phyloP scores from a whole-genome alignment of 768 basidiomycete species.

The Boletus rubroflammeus region DNA sequence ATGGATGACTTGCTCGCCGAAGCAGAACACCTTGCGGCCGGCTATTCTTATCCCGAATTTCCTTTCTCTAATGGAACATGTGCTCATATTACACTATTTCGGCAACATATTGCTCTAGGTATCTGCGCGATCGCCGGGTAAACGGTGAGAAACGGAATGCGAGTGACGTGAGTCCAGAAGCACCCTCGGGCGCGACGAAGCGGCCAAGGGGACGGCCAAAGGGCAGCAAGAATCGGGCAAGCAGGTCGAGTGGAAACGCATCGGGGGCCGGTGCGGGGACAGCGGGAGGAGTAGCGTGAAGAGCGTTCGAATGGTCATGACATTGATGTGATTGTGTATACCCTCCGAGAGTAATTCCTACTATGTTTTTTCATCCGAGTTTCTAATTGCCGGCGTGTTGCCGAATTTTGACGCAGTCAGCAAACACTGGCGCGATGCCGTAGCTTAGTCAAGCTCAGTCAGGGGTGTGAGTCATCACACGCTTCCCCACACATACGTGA shows the following conservation, averaged over 20 bases:
- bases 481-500: no score
- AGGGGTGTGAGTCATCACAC: background rate
- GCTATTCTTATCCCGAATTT: constrained; percentile 2
- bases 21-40: background rate
- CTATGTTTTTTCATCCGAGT: background rate
- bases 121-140: constrained; percentile 59
- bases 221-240: constrained; percentile 58
- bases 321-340: constrained; percentile 4
- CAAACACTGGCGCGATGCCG: constrained; percentile 10
- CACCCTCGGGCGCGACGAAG: constrained; percentile 34
- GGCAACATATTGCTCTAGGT: constrained; percentile 36
- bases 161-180: constrained; percentile 30
- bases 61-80: constrained; percentile 6
- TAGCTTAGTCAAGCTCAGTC: constrained; percentile 13
- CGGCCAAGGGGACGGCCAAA: constrained; percentile 65
- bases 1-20: background rate
- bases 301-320: background rate
- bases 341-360: background rate
- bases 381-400: no score
- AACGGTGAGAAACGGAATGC: constrained; percentile 41
- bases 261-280: constrained; percentile 8
- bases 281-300: constrained; percentile 1
- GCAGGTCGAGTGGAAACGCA: constrained; percentile 17
- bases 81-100: constrained; percentile 11
- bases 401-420: no score